These are phyloP conservation scores for Lipomyces sp. DNA, from an alignment of 805 yeast species.

Conservation along the genomic window DNA sequence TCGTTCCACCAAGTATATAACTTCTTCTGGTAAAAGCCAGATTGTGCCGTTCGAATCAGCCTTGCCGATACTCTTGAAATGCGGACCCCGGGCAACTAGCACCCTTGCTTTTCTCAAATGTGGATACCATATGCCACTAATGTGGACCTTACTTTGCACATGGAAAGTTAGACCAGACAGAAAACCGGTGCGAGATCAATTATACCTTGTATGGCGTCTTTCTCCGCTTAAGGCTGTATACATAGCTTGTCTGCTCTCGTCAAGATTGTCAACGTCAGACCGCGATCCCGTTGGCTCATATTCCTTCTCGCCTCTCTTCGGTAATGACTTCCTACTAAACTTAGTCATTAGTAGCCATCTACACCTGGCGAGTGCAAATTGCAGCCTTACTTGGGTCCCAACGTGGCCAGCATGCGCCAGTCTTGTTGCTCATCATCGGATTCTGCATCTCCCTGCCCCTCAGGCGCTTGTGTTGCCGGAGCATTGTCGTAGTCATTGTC, in stretches of 20 bases:
- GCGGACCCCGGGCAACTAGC: constrained; percentile 68
- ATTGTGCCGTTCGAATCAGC: constrained; percentile 56
- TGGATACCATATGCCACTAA: constrained; percentile 57
- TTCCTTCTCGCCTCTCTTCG: constrained; percentile 83
- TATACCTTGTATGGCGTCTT: constrained; percentile 42
- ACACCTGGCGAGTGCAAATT: neutral
- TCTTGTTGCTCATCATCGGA: constrained; percentile 47
- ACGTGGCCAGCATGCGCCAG: constrained; percentile 46
- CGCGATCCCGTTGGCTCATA: constrained; percentile 79
- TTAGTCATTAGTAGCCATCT: neutral
- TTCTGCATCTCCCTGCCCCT: constrained; percentile 24
- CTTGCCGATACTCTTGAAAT: constrained; percentile 72
- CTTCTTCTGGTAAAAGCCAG: constrained; percentile 68
- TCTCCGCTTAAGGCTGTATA: constrained; percentile 60
- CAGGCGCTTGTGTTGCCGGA: constrained; percentile 2
- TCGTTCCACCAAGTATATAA: constrained; percentile 77
- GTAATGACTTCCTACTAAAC: constrained; percentile 46
- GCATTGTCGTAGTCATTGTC: constrained; percentile 26
- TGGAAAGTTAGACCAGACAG: neutral
- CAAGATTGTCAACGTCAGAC: constrained; percentile 55
- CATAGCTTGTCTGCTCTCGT: constrained; percentile 69
- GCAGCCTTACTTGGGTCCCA: constrained; percentile 16
- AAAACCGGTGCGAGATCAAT: neutral
- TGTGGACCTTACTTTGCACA: constrained; percentile 51
- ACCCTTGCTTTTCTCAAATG: constrained; percentile 48